Evolutionary conservation across 257 asterid species (phyloP), one percentile per base, ranked within the genome.

Genomic region (Craterostigma plantagineum): DNA sequence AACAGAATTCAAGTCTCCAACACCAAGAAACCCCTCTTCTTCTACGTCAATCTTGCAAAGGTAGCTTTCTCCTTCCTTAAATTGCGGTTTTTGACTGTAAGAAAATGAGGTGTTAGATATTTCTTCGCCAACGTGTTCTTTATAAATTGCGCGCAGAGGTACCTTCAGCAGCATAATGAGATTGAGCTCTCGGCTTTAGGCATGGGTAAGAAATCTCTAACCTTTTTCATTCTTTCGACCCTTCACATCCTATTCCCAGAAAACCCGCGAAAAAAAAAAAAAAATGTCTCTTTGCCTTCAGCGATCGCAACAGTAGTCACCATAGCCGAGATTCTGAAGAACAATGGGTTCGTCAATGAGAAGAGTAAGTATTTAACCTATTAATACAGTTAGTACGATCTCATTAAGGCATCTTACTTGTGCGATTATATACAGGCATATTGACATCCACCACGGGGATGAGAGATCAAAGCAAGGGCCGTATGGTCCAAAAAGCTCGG

Each of bases 141-240:
- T 39, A 34, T 23, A 23, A 13, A n/a, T n/a, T 18, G 34, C 35
- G 10, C 55, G 57, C 78, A 87, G 97, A 74, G 84, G 74, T 87
- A 82, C 67, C 71, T 87, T 36, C 95, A 87, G 55, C 93, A 82
- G 58, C 87, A 87, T 62, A 61, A 69, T 42, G 97, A 87, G 73
- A 85, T 87, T 63, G 95, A 82, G 54, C 97, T 87, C 52, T 87
- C 97, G 33, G 97, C 97, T 51, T 54, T 87, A 69, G 95, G 97
- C 63, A 82, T 82, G 95, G 97, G 97, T 87, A 81, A 66, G 38
- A 38, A 23, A 23, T 23, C 30, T 23, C 30, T 6, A 54, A 23
- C 11, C 40, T 40, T 18, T 16, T 38, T 35, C 15, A n/a, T 37
- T 36, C 14, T 11, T 5, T 23, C 30, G 30, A 23, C 30, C 6